Base-by-base conservation (phyloP, 2,329 filamentous ascomycete genomes). In the Ceratocystis cacaofunesta region DNA sequence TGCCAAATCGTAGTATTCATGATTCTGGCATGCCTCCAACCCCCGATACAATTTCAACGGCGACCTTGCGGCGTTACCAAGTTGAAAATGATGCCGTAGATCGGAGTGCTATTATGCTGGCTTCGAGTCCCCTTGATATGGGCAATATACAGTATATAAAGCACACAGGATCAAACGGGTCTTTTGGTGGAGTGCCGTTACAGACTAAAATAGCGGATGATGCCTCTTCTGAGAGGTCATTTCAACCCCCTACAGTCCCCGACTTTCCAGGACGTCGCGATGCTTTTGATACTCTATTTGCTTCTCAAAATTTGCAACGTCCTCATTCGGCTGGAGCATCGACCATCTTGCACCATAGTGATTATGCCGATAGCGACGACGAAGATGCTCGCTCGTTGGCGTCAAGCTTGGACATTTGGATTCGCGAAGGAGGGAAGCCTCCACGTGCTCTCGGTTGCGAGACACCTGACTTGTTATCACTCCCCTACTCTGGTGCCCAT, bases 41-140 rank as follows among this genome's bases (percentile, higher is more conserved):
- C 0, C 82, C 82, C 0, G 82, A 85, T 69, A 85, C 82, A 0
- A 80, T 84, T 22, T 82, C 82, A 1, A 82, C 80, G 1, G 79
- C 80, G 1, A 82, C 80, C 0, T 74, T 85, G 43, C 75, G 77
- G 5, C 76, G 77, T 15, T 79, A 77, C 67, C 76, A 82, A 68
- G 77, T 76, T 61, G 83, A 81, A 0, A 76, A 78, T 64, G 81
- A 84, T 55, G 78, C 61, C 17, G 46, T 65, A 30, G 63, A 65
- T 28, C 50, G 66, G 7, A 65, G 43, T 17, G 66, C 66, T 60
- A 52, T 65, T 15, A 30, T 46, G n/a, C 50, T 63, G 6, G 60
- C 55, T 10, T 62, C 63, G 19, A 36, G 10, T 10, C 46, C 36
- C n/a, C 8, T 60, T 17, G 36, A 55, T 19, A 62, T 50, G 36